Evolutionary conservation across 2,329 filamentous ascomycete genomes (phyloP).

Genomic region (Ceratocystiopsis brevicomis): DNA sequence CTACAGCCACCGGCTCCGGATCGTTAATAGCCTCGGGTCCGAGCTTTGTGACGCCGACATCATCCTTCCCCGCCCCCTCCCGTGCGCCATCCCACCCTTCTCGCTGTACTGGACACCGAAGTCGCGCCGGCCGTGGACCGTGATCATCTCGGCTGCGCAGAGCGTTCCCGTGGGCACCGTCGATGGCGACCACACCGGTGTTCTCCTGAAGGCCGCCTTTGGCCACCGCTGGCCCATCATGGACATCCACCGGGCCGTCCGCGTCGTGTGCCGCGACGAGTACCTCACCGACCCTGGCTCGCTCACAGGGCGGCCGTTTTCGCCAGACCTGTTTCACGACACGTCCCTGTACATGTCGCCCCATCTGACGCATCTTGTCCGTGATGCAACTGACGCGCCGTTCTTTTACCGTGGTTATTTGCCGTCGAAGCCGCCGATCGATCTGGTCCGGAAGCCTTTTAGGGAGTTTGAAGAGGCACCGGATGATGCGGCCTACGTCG

Average conservation of each 20-base stretch:
- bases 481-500: slow-evolving; percentile 28
- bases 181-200: slow-evolving; percentile 23
- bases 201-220: slow-evolving; percentile 28
- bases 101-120: slow-evolving; percentile 21
- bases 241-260: slow-evolving; percentile 24
- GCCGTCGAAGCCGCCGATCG: slow-evolving; percentile 22
- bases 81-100: slow-evolving; percentile 17
- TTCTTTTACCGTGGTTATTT: slow-evolving; percentile 24
- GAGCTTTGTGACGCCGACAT: slow-evolving; percentile 22
- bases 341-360: slow-evolving; percentile 4
- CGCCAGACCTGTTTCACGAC: slow-evolving; percentile 9
- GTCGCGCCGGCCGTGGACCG: slow-evolving; percentile 16
- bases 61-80: slow-evolving; percentile 24
- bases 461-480: slow-evolving; percentile 20
- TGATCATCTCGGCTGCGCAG: slow-evolving; percentile 13
- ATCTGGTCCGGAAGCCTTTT: slow-evolving; percentile 21
- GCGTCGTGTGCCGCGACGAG: slow-evolving; percentile 16
- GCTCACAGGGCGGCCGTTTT: slow-evolving; percentile 12
- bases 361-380: slow-evolving; percentile 18
- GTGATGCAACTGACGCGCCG: slow-evolving; percentile 19
- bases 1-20: slow-evolving; percentile 15
- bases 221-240: slow-evolving; percentile 25
- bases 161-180: neutral
- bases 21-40: slow-evolving; percentile 17
- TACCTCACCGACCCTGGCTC: slow-evolving; percentile 12